A percentile compares a stretch with the other conserved stretches of the same genome.
These are phyloP conservation scores for Fusarium gaditjirri DNA, from an alignment of 2,329 filamentous ascomycete genomes.

Conservation along the genomic window DNA sequence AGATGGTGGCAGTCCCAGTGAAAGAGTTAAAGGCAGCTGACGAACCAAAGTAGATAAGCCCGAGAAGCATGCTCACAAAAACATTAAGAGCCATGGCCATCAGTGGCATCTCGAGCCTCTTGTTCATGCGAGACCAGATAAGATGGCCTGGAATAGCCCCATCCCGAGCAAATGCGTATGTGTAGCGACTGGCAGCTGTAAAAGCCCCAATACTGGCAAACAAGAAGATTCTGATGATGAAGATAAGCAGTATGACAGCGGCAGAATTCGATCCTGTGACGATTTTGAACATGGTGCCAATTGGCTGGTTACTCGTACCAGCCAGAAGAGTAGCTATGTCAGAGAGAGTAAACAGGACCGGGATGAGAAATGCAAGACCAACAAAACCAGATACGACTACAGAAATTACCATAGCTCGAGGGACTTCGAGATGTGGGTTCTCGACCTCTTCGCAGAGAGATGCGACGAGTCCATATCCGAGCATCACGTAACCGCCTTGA, in stretches of 20 bases:
- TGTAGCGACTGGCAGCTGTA: conserved; percentile 78
- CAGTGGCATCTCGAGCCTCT: conserved; percentile 66
- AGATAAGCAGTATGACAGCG: conserved; percentile 78
- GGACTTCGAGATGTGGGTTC: conserved; percentile 68
- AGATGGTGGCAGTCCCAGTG: conserved; percentile 83
- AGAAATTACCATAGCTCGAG: conserved; percentile 74
- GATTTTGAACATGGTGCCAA: conserved; percentile 78
- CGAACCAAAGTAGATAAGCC: conserved; percentile 82
- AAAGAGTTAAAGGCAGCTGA: conserved; percentile 82
- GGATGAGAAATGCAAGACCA: conserved; percentile 74
- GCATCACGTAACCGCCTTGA: conserved; percentile 57
- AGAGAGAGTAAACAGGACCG: conserved; percentile 80
- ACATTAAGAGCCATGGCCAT: conserved; percentile 75
- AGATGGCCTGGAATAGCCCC: conserved; percentile 78
- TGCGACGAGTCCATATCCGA: conserved; percentile 63
- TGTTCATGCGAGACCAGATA: conserved; percentile 60
- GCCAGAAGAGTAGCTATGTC: conserved; percentile 71
- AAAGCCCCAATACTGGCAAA: conserved; percentile 80
- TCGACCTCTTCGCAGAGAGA: conserved; percentile 71
- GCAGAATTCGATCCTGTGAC: conserved; percentile 78
- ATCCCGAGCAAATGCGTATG: conserved; percentile 80
- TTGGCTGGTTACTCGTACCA: conserved; percentile 78
- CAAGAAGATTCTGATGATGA: conserved; percentile 80
- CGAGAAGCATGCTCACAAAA: conserved; percentile 73
- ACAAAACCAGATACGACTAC: conserved; percentile 72